phyloP scores from a whole-genome alignment of 768 basidiomycete species.

The Phanerochaete carnosa region DNA sequence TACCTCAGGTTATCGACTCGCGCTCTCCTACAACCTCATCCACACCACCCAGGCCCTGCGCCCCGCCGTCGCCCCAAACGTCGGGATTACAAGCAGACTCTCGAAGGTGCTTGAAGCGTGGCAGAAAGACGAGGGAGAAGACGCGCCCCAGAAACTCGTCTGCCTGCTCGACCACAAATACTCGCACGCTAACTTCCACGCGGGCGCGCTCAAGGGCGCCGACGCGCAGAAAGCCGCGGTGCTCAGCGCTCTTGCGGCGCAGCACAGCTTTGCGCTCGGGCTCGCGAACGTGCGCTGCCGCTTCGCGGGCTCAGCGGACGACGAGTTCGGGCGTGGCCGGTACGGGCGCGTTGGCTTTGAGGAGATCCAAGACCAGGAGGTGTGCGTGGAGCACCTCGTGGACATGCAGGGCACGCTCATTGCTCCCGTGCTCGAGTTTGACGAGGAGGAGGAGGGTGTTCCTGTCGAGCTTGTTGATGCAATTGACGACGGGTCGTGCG shows the following conservation, averaged over 20 bases:
- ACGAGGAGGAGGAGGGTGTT: slow-evolving; percentile 15
- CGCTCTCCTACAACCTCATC: slow-evolving; percentile 49
- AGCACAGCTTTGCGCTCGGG: slow-evolving; percentile 32
- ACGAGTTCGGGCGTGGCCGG: background rate
- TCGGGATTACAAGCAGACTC: slow-evolving; percentile 14
- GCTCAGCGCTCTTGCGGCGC: slow-evolving; percentile 31
- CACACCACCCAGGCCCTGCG: slow-evolving; percentile 27
- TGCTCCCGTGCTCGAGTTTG: background rate
- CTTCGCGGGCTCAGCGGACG: slow-evolving; percentile 17
- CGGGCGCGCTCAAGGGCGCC: slow-evolving; percentile 33
- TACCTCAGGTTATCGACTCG: slow-evolving; percentile 46
- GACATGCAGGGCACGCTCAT: slow-evolving; percentile 17
- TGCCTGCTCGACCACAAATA: slow-evolving; percentile 36
- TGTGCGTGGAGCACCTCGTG: slow-evolving; percentile 14
- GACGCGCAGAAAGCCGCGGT: slow-evolving; percentile 34
- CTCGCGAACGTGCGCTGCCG: slow-evolving; percentile 34
- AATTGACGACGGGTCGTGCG: slow-evolving; percentile 13
- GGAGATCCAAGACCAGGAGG: slow-evolving; percentile 12
- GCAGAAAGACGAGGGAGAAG: slow-evolving; percentile 24
- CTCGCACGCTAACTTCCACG: slow-evolving; percentile 23
- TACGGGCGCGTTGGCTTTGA: slow-evolving; percentile 10
- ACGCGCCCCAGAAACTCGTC: slow-evolving; percentile 21
- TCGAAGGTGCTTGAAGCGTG: slow-evolving; percentile 36
- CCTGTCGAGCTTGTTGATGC: slow-evolving; percentile 14
- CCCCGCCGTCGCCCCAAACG: slow-evolving; percentile 28